Evolutionary conservation across 495 filamentous ascomycete species (phyloP).

Genomic region (Rhizodiscina lignyota): DNA sequence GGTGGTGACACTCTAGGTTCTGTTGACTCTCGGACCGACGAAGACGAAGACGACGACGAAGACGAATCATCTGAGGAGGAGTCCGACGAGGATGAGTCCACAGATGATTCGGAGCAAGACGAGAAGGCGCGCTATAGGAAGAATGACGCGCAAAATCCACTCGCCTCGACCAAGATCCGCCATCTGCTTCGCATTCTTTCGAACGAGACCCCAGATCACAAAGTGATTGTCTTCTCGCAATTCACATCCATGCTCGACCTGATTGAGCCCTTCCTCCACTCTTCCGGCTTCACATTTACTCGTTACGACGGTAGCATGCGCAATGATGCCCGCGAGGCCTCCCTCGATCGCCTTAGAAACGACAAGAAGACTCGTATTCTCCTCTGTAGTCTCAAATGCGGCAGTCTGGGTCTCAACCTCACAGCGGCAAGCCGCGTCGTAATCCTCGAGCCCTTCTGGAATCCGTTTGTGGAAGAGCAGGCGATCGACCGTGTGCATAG

Average conservation of each 20-base stretch:
- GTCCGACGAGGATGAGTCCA: constrained; percentile 11
- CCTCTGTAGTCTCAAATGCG: constrained; percentile 85
- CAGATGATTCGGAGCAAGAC: constrained; percentile 22
- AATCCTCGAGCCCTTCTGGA: constrained; percentile 97
- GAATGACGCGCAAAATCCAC: constrained; percentile 7
- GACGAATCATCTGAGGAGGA: constrained; percentile 20
- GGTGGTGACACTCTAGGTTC: constrained; percentile 62
- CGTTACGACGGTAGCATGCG: constrained; percentile 94
- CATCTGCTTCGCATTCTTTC: constrained; percentile 66
- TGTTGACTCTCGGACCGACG: constrained; percentile 19
- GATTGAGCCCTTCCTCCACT: constrained; percentile 74
- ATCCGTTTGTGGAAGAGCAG: constrained; percentile 96
- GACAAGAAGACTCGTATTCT: constrained; percentile 58
- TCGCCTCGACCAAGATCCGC: constrained; percentile 79
- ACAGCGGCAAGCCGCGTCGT: constrained; percentile 87
- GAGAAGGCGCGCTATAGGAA: constrained; percentile 2
- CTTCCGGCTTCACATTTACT: constrained; percentile 55
- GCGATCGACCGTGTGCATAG: constrained; percentile 96
- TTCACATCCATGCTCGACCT: constrained; percentile 97
- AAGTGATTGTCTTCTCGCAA: constrained; percentile 96
- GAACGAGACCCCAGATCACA: constrained; percentile 59
- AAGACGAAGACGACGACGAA: constrained; percentile 21
- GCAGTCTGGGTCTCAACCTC: constrained; percentile 81
- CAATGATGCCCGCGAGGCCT: constrained; percentile 82
- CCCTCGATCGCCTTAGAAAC: constrained; percentile 56